A percentile compares a stretch with the other conserved stretches of the same genome.
These are phyloP conservation scores for Lactarius deliciosus DNA, from an alignment of 768 basidiomycete species.

Conservation along the genomic window DNA sequence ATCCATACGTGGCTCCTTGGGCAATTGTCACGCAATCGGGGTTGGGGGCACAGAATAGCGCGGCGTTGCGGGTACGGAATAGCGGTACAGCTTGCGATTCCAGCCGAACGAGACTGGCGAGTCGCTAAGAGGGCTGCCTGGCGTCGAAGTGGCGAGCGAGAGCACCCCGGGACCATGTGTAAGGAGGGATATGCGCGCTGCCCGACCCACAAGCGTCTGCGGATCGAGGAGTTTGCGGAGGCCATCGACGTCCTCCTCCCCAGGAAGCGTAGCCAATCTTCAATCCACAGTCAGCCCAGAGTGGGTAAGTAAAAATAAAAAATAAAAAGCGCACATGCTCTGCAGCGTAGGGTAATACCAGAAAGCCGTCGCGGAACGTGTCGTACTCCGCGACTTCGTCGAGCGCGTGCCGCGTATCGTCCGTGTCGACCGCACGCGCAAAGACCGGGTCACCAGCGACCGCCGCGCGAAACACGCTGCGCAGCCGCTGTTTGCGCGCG, in stretches of 20 bases:
- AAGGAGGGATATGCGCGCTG: constrained; percentile 34
- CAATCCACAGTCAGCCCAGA: not conserved
- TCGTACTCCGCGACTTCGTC: constrained; percentile 39
- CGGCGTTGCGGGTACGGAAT: constrained; percentile 25
- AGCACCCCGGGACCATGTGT: constrained; percentile 34
- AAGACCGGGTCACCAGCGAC: constrained; percentile 33
- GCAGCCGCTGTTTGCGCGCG: constrained; percentile 27
- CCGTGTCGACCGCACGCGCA: constrained; percentile 34
- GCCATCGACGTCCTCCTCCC: constrained; percentile 37
- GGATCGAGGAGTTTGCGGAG: constrained; percentile 37
- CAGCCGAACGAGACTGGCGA: constrained; percentile 25
- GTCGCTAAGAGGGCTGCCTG: constrained; percentile 28
- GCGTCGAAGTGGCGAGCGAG: constrained; percentile 34
- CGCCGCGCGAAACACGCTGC: constrained; percentile 32
- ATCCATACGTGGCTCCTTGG: not conserved
- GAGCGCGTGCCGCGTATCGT: constrained; percentile 36
- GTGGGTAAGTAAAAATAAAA: no score
- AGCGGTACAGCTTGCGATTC: constrained; percentile 25
- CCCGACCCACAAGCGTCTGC: constrained; percentile 33
- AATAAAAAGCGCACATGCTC: constrained; percentile 35
- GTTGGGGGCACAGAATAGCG: constrained; percentile 27
- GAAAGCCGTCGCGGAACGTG: constrained; percentile 38
- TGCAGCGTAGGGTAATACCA: constrained; percentile 39
- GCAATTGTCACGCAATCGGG: constrained; percentile 18
- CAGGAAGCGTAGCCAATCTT: constrained; percentile 38